phyloP scores from a whole-genome alignment of 495 filamentous ascomycete species.

The Xylaria nigripes region DNA sequence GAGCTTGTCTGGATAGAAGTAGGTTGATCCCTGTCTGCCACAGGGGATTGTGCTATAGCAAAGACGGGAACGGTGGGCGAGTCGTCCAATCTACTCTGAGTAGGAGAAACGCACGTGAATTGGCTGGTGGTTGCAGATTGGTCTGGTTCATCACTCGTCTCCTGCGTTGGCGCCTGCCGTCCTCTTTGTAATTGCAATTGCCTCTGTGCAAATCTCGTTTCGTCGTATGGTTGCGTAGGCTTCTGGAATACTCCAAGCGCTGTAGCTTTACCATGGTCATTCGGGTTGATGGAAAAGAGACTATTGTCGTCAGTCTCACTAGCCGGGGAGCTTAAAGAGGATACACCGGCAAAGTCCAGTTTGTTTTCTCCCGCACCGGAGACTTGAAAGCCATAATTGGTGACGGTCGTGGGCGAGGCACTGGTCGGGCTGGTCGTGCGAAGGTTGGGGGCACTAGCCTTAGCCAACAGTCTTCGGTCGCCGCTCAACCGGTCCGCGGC shows the following conservation, averaged over 20 bases:
- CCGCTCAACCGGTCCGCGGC: conserved; percentile 27
- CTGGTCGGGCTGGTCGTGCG: conserved; percentile 34
- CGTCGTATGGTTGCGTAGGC: conserved; percentile 66
- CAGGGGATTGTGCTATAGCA: conserved; percentile 7
- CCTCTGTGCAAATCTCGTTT: conserved; percentile 74
- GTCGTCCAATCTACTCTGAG: conserved; percentile 16
- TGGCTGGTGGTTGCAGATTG: conserved; percentile 17
- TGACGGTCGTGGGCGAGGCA: conserved; percentile 20
- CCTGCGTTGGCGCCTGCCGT: conserved; percentile 40
- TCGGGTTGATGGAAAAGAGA: conserved; percentile 57
- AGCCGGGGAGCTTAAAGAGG: conserved; percentile 65
- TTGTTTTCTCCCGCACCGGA: conserved; percentile 30
- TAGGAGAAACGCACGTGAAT: conserved; percentile 30
- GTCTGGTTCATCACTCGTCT: conserved; percentile 27
- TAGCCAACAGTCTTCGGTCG: conserved; percentile 33
- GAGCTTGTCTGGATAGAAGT: conserved; percentile 30
- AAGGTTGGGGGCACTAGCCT: conserved; percentile 42
- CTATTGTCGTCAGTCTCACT: conserved; percentile 58
- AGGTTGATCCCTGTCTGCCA: conserved; percentile 35
- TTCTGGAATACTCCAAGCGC: conserved; percentile 79
- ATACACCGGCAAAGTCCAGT: conserved; percentile 41
- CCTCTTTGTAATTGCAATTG: conserved; percentile 72
- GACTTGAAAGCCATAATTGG: conserved; percentile 24
- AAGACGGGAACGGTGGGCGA: conserved; percentile 11
- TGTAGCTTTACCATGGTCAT: conserved; percentile 78